These are phyloP conservation scores for Fagopyrum tataricum DNA, from an alignment of 148 eudicot species.

Conservation along the genomic window DNA sequence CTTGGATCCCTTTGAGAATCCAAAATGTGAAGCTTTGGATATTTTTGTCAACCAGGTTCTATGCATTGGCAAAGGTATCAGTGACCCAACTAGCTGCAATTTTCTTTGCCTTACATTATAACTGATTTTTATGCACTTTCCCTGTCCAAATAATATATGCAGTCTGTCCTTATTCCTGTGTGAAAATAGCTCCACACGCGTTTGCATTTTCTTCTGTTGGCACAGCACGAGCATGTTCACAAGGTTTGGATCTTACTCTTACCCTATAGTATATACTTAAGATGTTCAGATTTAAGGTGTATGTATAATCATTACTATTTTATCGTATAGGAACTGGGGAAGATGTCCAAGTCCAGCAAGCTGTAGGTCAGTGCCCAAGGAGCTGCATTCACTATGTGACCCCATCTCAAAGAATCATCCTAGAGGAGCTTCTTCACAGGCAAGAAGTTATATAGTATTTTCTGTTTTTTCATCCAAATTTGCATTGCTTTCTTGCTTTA, in stretches of 20 bases:
- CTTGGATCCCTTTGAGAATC: slow-evolving; percentile 83
- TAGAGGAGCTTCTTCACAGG: slow-evolving; percentile 87
- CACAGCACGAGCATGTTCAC: slow-evolving; percentile 72
- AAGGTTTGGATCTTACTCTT: slow-evolving; percentile 40
- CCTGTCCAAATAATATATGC: slow-evolving; percentile 16
- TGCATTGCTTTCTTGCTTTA: background rate
- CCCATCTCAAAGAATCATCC: slow-evolving; percentile 81
- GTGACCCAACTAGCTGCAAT: background rate
- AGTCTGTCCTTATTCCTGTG: slow-evolving; percentile 97
- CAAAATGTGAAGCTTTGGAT: slow-evolving; percentile 88
- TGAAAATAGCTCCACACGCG: slow-evolving; percentile 73
- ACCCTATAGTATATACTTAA: background rate
- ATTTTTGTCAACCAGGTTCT: slow-evolving; percentile 74
- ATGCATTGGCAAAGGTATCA: slow-evolving; percentile 78
- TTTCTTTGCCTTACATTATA: background rate
- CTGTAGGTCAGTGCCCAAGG: slow-evolving; percentile 88
- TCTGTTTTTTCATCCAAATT: background rate
- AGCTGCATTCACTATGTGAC: slow-evolving; percentile 94
- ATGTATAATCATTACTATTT: background rate
- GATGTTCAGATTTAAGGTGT: background rate
- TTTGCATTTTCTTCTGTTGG: slow-evolving; percentile 60
- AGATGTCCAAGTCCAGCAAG: slow-evolving; percentile 68
- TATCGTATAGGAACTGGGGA: slow-evolving; percentile 45
- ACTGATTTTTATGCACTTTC: slow-evolving; percentile 4
- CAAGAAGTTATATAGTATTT: slow-evolving; percentile 7